These are phyloP conservation scores for Talaromyces sp. DNA, from an alignment of 2,329 filamentous ascomycete species.

Conservation along the genomic window DNA sequence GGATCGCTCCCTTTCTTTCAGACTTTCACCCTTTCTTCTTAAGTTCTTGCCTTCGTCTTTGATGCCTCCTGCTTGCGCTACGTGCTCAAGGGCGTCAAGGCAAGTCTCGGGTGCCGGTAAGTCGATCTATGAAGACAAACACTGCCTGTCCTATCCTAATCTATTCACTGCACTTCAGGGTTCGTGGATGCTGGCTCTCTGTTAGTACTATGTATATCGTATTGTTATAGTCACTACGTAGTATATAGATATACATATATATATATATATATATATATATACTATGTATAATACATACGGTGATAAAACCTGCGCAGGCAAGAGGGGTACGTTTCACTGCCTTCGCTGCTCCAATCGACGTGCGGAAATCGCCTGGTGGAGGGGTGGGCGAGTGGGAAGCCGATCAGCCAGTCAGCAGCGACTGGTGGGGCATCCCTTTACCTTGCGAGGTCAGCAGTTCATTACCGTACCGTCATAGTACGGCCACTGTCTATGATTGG, in stretches of 20 bases:
- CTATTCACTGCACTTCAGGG: no score
- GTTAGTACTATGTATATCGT: no score
- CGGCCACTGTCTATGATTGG: background rate
- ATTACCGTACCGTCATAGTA: background rate
- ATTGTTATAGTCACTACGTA: no score
- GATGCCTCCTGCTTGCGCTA: no score
- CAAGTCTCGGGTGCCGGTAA: background rate
- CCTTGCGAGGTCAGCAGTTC: slow-evolving; percentile 12
- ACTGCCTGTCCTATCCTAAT: no score
- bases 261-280: no score
- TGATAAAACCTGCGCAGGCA: background rate
- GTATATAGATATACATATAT: no score
- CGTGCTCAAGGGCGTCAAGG: background rate
- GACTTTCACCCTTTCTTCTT: background rate
- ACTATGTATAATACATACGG: no score
- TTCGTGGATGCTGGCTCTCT: no score
- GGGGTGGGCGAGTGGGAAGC: background rate
- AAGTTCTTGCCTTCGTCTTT: background rate
- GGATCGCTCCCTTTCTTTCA: slow-evolving; percentile 3
- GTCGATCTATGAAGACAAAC: background rate
- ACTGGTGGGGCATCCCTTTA: background rate
- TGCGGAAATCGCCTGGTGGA: background rate
- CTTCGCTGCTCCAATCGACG: background rate
- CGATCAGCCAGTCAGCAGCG: background rate
- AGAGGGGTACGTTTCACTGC: slow-evolving; percentile 2